Evolutionary conservation across 83 land plant genomes (phyloP).

Genomic region (Diphasiastrum complanatum): DNA sequence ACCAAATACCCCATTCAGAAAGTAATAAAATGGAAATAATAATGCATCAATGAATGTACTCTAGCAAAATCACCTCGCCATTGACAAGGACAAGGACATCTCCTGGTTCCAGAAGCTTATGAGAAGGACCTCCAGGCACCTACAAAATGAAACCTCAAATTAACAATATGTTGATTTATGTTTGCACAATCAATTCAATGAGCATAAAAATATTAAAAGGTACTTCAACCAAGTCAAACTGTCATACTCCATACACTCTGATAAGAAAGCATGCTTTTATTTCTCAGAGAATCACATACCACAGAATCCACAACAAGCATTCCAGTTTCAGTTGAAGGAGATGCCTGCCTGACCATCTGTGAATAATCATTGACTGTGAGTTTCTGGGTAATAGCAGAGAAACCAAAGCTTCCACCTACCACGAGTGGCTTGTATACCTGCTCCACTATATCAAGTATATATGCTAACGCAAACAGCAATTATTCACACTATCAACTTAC

Average conservation of each 20-base stretch:
- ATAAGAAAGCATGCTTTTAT: too few relatives aligned
- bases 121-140: conserved; percentile 98
- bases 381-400: too few relatives aligned
- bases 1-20: too few relatives aligned
- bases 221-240: too few relatives aligned
- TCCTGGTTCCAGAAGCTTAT: conserved; percentile 77
- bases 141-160: too few relatives aligned
- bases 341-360: conserved; percentile 72
- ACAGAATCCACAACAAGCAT: conserved; percentile 97
- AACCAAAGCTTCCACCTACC: too few relatives aligned
- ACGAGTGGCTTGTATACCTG: not conserved
- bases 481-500: not conserved
- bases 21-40: too few relatives aligned
- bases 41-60: not conserved
- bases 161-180: too few relatives aligned
- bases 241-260: too few relatives aligned
- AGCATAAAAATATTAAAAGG: too few relatives aligned
- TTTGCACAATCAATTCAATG: too few relatives aligned
- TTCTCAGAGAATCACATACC: conserved; percentile 38
- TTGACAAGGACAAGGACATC: conserved; percentile 79
- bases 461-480: not conserved
- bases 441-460: not conserved
- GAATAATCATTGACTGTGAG: conserved; percentile 1
- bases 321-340: conserved; percentile 71
- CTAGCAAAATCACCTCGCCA: conserved; percentile 50